phyloP scores from a whole-genome alignment of 331 rosid genomes.

The Rhamnella rubrinervis region DNA sequence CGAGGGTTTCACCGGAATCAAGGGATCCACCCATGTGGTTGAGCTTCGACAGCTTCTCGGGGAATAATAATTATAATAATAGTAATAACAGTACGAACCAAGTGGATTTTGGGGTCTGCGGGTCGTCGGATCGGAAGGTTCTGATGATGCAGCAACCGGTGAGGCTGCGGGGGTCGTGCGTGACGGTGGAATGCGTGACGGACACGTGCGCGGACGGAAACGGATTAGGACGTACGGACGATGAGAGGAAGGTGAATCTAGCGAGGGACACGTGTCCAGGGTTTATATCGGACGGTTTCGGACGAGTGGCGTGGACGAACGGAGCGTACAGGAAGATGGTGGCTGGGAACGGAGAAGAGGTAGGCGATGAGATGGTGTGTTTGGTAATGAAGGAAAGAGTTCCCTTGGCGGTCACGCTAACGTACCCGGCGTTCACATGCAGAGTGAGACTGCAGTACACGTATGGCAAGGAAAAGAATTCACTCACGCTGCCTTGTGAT shows the following conservation, averaged over 20 bases:
- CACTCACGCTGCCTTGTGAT: conserved; percentile 71
- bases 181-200: conserved; percentile 71
- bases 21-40: conserved; percentile 34
- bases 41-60: conserved; percentile 32
- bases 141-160: background rate
- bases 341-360: conserved; percentile 10
- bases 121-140: conserved; percentile 11
- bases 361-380: conserved; percentile 22
- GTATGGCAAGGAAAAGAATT: conserved; percentile 39
- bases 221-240: conserved; percentile 63
- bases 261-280: conserved; percentile 86
- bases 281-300: conserved; percentile 60
- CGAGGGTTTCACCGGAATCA: conserved; percentile 12
- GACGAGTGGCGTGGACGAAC: conserved; percentile 81
- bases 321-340: conserved; percentile 54
- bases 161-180: conserved; percentile 39
- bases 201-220: conserved; percentile 56
- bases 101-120: background rate
- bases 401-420: conserved; percentile 12
- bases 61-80: background rate
- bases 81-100: background rate
- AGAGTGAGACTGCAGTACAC: conserved; percentile 62
- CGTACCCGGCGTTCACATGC: conserved; percentile 60
- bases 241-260: conserved; percentile 53
- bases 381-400: conserved; percentile 45